Base-by-base conservation (phyloP, 1,284 basidiomycete genomes). In the Trichosporon sp. region DNA sequence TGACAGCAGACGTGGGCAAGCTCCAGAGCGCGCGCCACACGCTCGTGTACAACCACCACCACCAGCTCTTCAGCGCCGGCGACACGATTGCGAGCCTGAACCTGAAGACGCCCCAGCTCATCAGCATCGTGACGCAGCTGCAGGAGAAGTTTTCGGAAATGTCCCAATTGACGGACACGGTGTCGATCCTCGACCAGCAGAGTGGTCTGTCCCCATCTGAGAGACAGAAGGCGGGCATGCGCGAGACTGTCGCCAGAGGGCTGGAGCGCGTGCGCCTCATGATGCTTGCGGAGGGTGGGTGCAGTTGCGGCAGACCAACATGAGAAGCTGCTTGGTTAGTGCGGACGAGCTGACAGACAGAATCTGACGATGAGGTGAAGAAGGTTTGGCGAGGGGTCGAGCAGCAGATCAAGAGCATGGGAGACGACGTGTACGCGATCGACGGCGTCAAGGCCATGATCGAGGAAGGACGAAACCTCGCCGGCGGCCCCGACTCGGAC, bases 41-140 rank as follows among this genome's bases (percentile, higher is more conserved):
- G 38, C 73, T 84, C 6, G 83, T 84, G 16, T 84, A 84, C 74
- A 83, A 84, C 68, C 83, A 84, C 70, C 83, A 84, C 76, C 81
- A 84, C 72, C 81, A 84, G 80, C 78, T 84, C 6, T 84, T 84
- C 74, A 74, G 74, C 38, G 83, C 83, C 0, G 82, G 82, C 14
- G 81, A 84, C 69, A 82, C 82, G 0, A 84, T 84, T 54, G 76
- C 79, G n/a, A 69, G 75, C 35, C 76, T 84, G 31, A 84, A 84
- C 70, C 78, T 79, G 8, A 79, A 80, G 21, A 84, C 83, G 32
- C 83, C 83, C 2, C 79, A 84, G 72, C 78, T 84, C 6, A 73
- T 84, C n/a, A 73, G 74, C 1, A 84, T 84, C 68, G 79, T 84
- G 19, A 78, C 78, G 10, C 74, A 76, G 4, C 76, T 84, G 38